Conservation (phyloP, 2,329 filamentous ascomycete species). For the Apiospora rasikravindrae region DNA sequence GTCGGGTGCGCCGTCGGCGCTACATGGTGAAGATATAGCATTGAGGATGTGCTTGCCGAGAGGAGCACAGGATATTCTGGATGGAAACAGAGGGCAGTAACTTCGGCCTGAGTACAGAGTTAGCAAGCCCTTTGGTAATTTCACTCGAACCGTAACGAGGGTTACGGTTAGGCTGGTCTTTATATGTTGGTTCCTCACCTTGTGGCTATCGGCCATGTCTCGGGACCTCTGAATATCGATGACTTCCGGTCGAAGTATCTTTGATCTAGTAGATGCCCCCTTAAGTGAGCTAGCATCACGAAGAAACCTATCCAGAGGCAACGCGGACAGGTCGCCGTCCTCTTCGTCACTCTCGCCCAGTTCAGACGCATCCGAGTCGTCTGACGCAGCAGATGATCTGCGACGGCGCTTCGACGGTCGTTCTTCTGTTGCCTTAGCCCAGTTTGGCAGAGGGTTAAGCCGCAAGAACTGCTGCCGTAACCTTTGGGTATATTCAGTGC, state of each 20-base stretch:
- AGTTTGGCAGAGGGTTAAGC: conserved; percentile 64
- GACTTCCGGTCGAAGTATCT: conserved; percentile 82
- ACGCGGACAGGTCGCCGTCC: conserved; percentile 64
- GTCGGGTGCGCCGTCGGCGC: conserved; percentile 74
- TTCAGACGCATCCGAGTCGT: conserved; percentile 38
- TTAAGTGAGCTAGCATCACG: conserved; percentile 75
- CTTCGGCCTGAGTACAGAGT: conserved; percentile 53
- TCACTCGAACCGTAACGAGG: not conserved
- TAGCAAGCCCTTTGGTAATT: not conserved
- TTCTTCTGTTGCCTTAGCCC: conserved; percentile 59
- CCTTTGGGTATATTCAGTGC: conserved; percentile 82
- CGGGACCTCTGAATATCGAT: conserved; percentile 89
- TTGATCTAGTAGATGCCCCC: conserved; percentile 60
- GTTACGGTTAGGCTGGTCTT: not conserved
- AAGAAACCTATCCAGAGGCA: conserved; percentile 81
- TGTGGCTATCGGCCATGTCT: conserved; percentile 81
- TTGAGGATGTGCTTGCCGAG: conserved; percentile 84
- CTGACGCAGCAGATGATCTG: conserved; percentile 55
- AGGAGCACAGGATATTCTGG: conserved; percentile 86
- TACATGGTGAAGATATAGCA: conserved; percentile 88
- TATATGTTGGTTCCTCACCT: conserved; percentile 43
- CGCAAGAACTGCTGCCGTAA: conserved; percentile 77
- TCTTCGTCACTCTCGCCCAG: conserved; percentile 29
- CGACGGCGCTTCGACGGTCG: conserved; percentile 56
- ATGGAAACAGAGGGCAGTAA: conserved; percentile 88